Base-by-base conservation (phyloP, 2,329 filamentous ascomycete genomes). In the Colletotrichum tofieldiae region DNA sequence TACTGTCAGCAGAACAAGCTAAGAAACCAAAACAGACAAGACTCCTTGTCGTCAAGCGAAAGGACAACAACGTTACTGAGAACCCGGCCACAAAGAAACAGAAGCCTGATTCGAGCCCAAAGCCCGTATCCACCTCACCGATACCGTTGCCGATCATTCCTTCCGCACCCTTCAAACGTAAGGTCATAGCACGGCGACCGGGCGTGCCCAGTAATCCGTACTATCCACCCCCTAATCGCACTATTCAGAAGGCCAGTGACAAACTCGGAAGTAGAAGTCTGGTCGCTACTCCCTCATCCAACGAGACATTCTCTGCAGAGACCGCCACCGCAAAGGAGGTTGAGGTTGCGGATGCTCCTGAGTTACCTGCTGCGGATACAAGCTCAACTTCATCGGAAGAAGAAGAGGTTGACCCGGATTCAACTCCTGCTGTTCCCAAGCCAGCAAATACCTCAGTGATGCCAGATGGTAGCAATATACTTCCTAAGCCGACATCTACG, bases 1-100 rank as follows among this genome's bases (percentile, higher is more conserved):
- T 29, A 8, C 14, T 41, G n/a, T 6, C 47, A 23, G 58, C 26
- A 23, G 47, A 37, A 26, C 14, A 43, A 51, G n/a, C 8, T n/a
- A 39, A 52, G 16, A 39, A 39, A n/a, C n/a, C 60, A 26, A n/a
- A 9, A 12, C 47, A 32, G 8, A 63, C 23, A 20, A 52, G 60
- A 16, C 35, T 41, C 7, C 47, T 51, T 2, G 23, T 52, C 3
- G 16, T 41, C 23, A 52, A 52, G 35, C 23, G 60, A 52, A 63
- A 63, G 7, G 16, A 63, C 7, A 26, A 35, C 23, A 45, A 39
- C 11, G 14, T 11, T 11, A 45, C 54, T 8, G 37, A 45, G 2
- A 37, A 39, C 5, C 6, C 35, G 6, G 8, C 16, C n/a, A 18
- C 18, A 37, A 72, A 72, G 35, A 68, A 49, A 47, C 58, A 54